Evolutionary conservation across 805 yeast species (phyloP).

Genomic region (Wickerhamomyces bovis): DNA sequence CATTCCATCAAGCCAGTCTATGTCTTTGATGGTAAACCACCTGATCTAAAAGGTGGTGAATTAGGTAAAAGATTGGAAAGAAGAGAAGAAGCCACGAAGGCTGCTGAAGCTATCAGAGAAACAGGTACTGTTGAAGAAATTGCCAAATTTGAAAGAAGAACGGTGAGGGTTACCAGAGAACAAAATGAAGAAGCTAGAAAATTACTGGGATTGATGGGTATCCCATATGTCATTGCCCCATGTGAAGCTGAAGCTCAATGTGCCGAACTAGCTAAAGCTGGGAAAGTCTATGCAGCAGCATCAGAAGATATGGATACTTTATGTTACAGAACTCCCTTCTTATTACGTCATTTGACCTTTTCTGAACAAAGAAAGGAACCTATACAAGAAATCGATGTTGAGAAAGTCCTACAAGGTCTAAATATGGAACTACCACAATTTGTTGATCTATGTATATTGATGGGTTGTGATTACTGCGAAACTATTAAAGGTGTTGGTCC

Average conservation of each 20-base stretch:
- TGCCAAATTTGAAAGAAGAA: constrained; percentile 73
- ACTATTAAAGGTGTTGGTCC: constrained; percentile 96
- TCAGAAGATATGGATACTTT: constrained; percentile 98
- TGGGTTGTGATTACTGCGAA: constrained; percentile 97
- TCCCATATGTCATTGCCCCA: constrained; percentile 90
- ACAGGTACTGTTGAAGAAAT: constrained; percentile 75
- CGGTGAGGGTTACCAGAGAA: constrained; percentile 81
- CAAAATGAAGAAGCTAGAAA: constrained; percentile 93
- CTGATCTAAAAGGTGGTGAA: constrained; percentile 88
- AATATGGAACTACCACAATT: constrained; percentile 70
- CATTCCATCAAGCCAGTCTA: constrained; percentile 95
- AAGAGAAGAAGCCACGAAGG: constrained; percentile 77
- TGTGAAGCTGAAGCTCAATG: constrained; percentile 99
- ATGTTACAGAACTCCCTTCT: constrained; percentile 80
- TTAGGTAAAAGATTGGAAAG: constrained; percentile 76
- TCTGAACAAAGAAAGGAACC: constrained; percentile 93
- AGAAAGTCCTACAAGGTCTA: constrained; percentile 66
- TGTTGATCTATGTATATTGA: constrained; percentile 83
- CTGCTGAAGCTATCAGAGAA: constrained; percentile 69
- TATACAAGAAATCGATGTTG: constrained; percentile 72
- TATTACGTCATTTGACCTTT: constrained; percentile 86
- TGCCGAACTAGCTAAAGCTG: constrained; percentile 83
- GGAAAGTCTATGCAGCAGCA: constrained; percentile 95
- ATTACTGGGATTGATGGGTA: constrained; percentile 83
- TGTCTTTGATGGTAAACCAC: constrained; percentile 98